A percentile compares a stretch with the other conserved stretches of the same genome.
Conservation (phyloP, 2,329 filamentous ascomycete species). For the Tolypocladium ophioglossoides region DNA sequence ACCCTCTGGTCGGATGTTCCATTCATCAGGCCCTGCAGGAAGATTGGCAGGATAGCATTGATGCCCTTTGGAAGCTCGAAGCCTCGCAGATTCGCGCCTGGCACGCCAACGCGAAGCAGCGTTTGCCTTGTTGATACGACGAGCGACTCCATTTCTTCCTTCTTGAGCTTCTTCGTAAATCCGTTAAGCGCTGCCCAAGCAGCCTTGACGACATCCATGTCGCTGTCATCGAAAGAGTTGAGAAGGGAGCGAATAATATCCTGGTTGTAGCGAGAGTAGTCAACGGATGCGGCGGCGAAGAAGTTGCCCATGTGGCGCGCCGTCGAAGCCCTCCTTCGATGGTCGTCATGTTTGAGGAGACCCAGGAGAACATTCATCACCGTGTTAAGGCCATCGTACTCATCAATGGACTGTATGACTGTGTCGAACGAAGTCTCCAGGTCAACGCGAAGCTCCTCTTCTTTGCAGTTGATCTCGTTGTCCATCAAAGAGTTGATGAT, state of each 20-base stretch:
- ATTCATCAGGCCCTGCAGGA: conserved; percentile 96
- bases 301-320: conserved; percentile 76
- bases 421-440: conserved; percentile 77
- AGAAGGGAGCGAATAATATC: conserved; percentile 87
- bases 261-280: conserved; percentile 93
- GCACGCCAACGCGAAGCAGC: conserved; percentile 77
- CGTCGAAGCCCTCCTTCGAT: conserved; percentile 68
- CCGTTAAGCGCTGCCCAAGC: conserved; percentile 80
- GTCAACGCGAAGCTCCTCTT: conserved; percentile 63
- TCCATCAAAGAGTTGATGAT: conserved; percentile 95
- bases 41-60: conserved; percentile 90
- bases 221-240: conserved; percentile 83
- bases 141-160: conserved; percentile 96
- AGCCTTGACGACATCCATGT: conserved; percentile 74
- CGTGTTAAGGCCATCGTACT: conserved; percentile 90
- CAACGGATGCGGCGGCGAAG: conserved; percentile 68
- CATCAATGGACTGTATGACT: conserved; percentile 85
- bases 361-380: conserved; percentile 88
- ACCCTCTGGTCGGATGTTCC: conserved; percentile 86
- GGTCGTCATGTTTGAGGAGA: conserved; percentile 86
- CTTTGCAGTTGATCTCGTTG: conserved; percentile 68
- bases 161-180: conserved; percentile 80
- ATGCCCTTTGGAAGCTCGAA: conserved; percentile 94
- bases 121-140: conserved; percentile 79
- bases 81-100: conserved; percentile 74